A percentile compares a stretch with the other conserved stretches of the same genome.
Conservation (phyloP, 768 basidiomycete genomes). For the Mycena kentingensis region DNA sequence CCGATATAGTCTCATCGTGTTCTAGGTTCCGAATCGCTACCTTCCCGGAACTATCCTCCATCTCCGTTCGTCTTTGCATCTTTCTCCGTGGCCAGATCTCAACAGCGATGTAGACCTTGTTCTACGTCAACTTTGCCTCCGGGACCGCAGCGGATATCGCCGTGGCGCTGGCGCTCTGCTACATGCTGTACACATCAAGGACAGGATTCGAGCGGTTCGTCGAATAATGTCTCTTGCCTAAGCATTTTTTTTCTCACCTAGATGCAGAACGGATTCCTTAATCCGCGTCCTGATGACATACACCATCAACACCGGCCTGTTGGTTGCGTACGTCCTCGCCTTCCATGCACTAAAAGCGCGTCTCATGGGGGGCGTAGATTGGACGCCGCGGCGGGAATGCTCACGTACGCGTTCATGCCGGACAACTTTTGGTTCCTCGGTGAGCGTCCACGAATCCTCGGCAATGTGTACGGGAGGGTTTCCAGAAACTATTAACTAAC, state of each 20-base stretch:
- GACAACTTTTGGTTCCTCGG: slow-evolving; percentile 55
- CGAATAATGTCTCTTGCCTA: not conserved
- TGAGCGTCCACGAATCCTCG: slow-evolving; percentile 18
- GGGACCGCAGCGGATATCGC: slow-evolving; percentile 53
- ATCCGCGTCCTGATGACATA: slow-evolving; percentile 52
- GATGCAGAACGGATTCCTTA: slow-evolving; percentile 50
- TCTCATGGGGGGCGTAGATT: slow-evolving; percentile 33
- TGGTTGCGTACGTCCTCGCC: slow-evolving; percentile 41
- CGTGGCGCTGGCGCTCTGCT: slow-evolving; percentile 52
- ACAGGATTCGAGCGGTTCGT: slow-evolving; percentile 53
- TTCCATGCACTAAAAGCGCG: not conserved
- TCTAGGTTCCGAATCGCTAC: slow-evolving; percentile 42
- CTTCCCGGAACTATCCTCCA: slow-evolving; percentile 37
- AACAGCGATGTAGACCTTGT: slow-evolving; percentile 38
- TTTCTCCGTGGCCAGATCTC: not conserved
- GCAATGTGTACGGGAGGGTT: not conserved
- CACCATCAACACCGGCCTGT: slow-evolving; percentile 56
- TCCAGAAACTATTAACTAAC: too few relatives aligned
- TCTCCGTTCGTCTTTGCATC: slow-evolving; percentile 36
- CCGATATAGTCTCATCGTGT: not conserved
- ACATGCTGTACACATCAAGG: slow-evolving; percentile 46
- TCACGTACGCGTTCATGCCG: slow-evolving; percentile 54
- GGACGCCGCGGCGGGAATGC: slow-evolving; percentile 47
- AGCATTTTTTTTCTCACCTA: not conserved
- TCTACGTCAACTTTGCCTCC: slow-evolving; percentile 55